Percentiles rank a stretch among this genome's conserved stretches.
phyloP scores from a whole-genome alignment of 208 protist genomes.

The Strigomonas culicis region DNA sequence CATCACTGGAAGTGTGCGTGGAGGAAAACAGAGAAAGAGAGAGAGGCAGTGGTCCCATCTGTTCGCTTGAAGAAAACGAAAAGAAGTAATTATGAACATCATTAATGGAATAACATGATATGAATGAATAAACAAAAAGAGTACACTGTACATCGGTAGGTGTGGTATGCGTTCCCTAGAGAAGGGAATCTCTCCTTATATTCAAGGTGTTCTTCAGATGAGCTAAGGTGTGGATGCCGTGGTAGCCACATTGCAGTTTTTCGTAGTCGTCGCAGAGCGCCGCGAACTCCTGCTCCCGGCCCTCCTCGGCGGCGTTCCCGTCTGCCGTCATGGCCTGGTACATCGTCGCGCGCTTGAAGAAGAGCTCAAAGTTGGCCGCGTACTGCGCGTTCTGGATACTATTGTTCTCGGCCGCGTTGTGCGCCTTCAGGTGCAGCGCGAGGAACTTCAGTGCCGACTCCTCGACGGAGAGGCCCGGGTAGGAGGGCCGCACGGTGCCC shows the following conservation, averaged over 20 bases:
- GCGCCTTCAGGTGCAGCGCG: constrained; percentile 85
- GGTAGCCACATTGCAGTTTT: constrained; percentile 4
- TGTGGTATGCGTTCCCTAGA: neutral
- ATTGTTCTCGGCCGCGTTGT: constrained; percentile 54
- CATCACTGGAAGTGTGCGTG: too few relatives aligned
- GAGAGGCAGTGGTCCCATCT: neutral
- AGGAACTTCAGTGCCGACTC: constrained; percentile 89
- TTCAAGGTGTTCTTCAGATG: constrained; percentile 4
- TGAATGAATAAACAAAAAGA: neutral
- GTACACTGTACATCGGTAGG: neutral
- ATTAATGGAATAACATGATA: neutral
- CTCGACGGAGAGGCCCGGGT: constrained; percentile 75
- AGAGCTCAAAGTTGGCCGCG: constrained; percentile 53
- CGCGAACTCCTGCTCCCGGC: constrained; percentile 13
- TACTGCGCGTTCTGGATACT: constrained; percentile 65
- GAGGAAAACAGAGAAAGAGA: constrained; percentile 9
- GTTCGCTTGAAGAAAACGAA: too few relatives aligned
- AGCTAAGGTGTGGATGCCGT: neutral
- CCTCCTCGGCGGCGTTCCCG: neutral
- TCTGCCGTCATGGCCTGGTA: constrained; percentile 38
- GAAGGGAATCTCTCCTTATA: constrained; percentile 1
- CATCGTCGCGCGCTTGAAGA: constrained; percentile 50
- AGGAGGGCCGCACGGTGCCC: constrained; percentile 58
- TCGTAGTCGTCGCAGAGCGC: constrained; percentile 30
- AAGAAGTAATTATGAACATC: neutral